Base-by-base conservation (phyloP, 2,329 filamentous ascomycete species). In the Talaromyces verruculosus region DNA sequence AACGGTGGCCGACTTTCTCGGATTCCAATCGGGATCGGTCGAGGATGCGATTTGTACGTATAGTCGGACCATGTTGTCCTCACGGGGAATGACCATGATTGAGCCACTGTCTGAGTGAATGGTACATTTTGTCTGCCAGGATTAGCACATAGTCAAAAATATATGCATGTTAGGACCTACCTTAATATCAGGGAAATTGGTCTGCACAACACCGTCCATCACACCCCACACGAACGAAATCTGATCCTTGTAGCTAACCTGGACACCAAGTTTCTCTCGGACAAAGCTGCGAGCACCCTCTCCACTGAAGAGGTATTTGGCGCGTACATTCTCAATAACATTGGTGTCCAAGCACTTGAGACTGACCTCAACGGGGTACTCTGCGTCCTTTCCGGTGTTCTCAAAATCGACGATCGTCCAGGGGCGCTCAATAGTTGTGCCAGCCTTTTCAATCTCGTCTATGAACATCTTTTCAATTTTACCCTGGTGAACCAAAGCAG, bases 341-440 rank as follows among this genome's bases (percentile, higher is more conserved):
- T 86, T 87, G 35, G 91, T 91, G 72, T 96, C 90, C 15, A 93
- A 83, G 71, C 93, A 90, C 73, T 89, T 87, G 58, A 97, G 80
- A 66, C 88, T 84, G 33, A 97, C 92, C 69, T 91, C 85, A 1
- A 97, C 91, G 0, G 93, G 93, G 74, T 95, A 96, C 28, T 87
- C 85, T 70, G 87, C 83, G 70, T 88, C 84, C 64, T 80, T 77
- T 33, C 83, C 85, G 72, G 87, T 85, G 63, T 87, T 88, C 71
- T 84, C 79, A 75, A 89, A 89, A 1, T 82, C 84, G 28, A 82
- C 83, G 61, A 89, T 88, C 1, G 82, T 87, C 85, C 87, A 88
- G 6, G 87, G 86, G 65, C 87, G 77, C 70, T 88, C 83, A 13
- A 89, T 80, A 25, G 78, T 75, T 35, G 80, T 84, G 10, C 85